A percentile compares a stretch with the other conserved stretches of the same genome.
These are phyloP conservation scores for Tephrocybe sp. DNA, from an alignment of 768 basidiomycete genomes.

Conservation along the genomic window DNA sequence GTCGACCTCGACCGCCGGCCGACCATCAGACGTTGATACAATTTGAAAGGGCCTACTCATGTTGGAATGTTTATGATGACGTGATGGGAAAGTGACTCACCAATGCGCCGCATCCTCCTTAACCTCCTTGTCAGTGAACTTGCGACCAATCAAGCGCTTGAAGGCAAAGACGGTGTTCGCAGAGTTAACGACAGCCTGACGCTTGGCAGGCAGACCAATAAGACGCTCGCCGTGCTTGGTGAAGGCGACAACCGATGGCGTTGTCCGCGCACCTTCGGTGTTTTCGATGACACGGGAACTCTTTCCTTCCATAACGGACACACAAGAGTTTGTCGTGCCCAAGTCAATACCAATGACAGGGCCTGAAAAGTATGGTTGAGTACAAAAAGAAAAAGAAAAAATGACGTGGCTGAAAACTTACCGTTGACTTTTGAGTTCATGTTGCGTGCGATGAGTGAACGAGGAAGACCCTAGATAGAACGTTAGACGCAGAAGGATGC, in stretches of 20 bases:
- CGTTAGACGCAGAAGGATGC: constrained; percentile 2
- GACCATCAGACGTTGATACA: constrained; percentile 67
- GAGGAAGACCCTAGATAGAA: constrained; percentile 55
- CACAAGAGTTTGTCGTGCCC: constrained; percentile 91
- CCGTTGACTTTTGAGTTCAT: constrained; percentile 96
- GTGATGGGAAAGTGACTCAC: constrained; percentile 36
- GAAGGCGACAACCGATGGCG: constrained; percentile 98
- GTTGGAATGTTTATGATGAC: constrained; percentile 4
- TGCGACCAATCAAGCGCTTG: constrained; percentile 93
- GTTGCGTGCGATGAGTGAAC: constrained; percentile 80
- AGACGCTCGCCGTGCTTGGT: constrained; percentile 97
- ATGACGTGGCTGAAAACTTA: constrained; percentile 33
- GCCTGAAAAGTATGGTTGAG: constrained; percentile 37
- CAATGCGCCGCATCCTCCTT: constrained; percentile 88
- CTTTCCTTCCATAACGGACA: constrained; percentile 95
- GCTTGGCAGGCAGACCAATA: constrained; percentile 94
- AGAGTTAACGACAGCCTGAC: constrained; percentile 95
- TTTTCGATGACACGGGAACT: constrained; percentile 95
- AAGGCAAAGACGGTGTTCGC: constrained; percentile 92
- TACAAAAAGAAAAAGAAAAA: constrained; percentile 1
- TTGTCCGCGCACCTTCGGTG: constrained; percentile 95
- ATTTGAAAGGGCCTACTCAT: constrained; percentile 76
- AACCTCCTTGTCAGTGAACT: constrained; percentile 92
- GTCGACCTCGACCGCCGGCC: constrained; percentile 84
- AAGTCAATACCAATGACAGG: constrained; percentile 97